A percentile compares a stretch with the other conserved stretches of the same genome.
Conservation (phyloP, 164 flowering plant genomes). For the Warburgia ugandensis region DNA sequence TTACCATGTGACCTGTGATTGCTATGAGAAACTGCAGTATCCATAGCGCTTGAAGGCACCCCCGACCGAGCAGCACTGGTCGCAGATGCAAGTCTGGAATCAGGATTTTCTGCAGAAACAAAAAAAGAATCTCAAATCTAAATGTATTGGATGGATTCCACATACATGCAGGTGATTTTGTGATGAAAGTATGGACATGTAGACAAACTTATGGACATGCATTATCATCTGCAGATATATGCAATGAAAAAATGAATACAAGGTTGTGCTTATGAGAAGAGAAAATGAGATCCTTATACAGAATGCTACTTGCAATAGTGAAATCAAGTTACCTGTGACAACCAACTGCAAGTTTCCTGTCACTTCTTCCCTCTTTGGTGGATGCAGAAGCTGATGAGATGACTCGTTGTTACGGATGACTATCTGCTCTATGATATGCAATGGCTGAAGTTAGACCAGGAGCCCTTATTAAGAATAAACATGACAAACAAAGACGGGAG, state of each 20-base stretch:
- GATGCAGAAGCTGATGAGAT: slow-evolving; percentile 7
- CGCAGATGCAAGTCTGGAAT: slow-evolving; percentile 1
- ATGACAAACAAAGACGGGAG: slow-evolving; percentile 13
- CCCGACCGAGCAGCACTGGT: slow-evolving; percentile 4
- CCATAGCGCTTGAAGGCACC: slow-evolving; percentile 8
- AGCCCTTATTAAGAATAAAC: slow-evolving; percentile 4
- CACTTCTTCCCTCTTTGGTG: slow-evolving; percentile 12
- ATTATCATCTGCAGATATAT: too few species aligned
- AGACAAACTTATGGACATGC: too few species aligned
- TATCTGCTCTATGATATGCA: slow-evolving; percentile 20
- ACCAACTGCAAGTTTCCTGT: slow-evolving; percentile 11
- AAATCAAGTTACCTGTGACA: slow-evolving; percentile 9
- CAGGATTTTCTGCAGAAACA: slow-evolving; percentile 10
- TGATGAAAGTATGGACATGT: too few species aligned
- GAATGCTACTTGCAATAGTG: not conserved
- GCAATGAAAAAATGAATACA: too few species aligned
- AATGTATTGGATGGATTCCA: too few species aligned
- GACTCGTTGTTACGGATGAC: slow-evolving; percentile 6
- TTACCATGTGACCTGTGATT: slow-evolving; percentile 19
- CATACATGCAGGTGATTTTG: too few species aligned
- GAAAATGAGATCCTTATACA: too few species aligned
- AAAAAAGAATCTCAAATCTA: not conserved
- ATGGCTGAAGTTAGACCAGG: slow-evolving; percentile 18
- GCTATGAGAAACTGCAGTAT: slow-evolving; percentile 6
- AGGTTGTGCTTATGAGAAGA: too few species aligned